Base-by-base conservation (phyloP, 306 rosid species). In the Vigna unguiculata region DNA sequence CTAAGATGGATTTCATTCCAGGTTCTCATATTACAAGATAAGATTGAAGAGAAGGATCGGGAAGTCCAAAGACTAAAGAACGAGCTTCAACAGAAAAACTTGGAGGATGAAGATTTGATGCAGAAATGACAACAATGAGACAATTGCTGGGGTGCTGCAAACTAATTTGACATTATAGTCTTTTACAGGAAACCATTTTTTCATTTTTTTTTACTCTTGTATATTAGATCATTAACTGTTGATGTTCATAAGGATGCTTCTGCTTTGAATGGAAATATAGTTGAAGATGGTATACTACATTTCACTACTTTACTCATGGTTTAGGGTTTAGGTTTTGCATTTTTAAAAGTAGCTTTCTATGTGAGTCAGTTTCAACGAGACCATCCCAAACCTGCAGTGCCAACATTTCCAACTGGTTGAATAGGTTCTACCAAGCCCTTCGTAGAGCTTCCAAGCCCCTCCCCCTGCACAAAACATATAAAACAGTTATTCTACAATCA, bases 321-420 rank as follows among this genome's bases (percentile, higher is more conserved):
- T 4, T 32, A 0, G 38, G 38, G 38, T 32, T 32, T 32, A 0
- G 38, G 38, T 2, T 32, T 32, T 32, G 38, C 5, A 32, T 32
- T 32, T 32, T 32, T 32, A 32, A 32, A 48, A n/a, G 53, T 48
- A 48, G 5, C 11, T 49, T 49, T 49, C 11, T 2, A n/a, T 17
- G 21, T 13, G 1, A 9, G 7, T 45, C 57, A 46, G 28, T 76
- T 16, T 76, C 89, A 83, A 36, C 13, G 79, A 66, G 88, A 60
- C 93, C 91, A 94, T n/a, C 96, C 98, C 77, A 91, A 74, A 48
- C 97, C 96, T 7, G 97, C 91, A 72, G 74, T 91, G 49, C 94
- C 97, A 15, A 86, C 65, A 74, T 90, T 94, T 46, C 95, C 91
- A 77, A 81, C 82, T 9, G 93, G 90, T 76, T 87, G 88, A 73